Evolutionary conservation across 768 basidiomycete species (phyloP), one percentile per base, ranked within the genome.

Genomic region (Cyclocybe cylindracea): DNA sequence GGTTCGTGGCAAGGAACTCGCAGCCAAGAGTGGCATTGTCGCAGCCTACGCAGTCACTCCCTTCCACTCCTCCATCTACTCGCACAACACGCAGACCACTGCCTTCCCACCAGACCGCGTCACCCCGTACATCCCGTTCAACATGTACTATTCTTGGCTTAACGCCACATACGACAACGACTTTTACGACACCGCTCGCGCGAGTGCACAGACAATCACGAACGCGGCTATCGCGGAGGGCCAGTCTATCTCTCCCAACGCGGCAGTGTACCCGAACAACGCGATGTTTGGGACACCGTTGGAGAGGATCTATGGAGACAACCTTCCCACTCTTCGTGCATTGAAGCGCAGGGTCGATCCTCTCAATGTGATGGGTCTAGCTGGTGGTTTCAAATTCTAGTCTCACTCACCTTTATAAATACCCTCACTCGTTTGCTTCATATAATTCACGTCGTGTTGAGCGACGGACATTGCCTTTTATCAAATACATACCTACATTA

Each of bases 331-430:
- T 50, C 56, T 86, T 58, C 54, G 62, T 46, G 54, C 47, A 11
- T 64, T 85, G 10, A 82, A 78, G 60, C 57, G 53, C 46, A 50
- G 44, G 24, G 71, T 81, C 43, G 86, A 89, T 61, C 85, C 85
- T 0, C 45, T 66, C 4, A 75, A 82, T 58, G 72, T 86, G 39
- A 87, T 89, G 84, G 78, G 75, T 10, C 76, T 84, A 8, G 75
- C 85, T n/a, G 85, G 85, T 4, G 85, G 85, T 9, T 86, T 77
- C 65, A 86, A 84, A 65, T 66, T 82, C 39, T 76, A 44, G 44
- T 5, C 5, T 16, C 16, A 16, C 16, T 16, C 16, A 16, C 16
- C 16, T 16, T 16, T 16, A 16, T 16, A 16, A 16, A 16, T 16
- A 16, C 16, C 16, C 16, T 16, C 16, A 16, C 16, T 16, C 16